Evolutionary conservation across 768 basidiomycete genomes (phyloP).

Genomic region (Terana coerulea): DNA sequence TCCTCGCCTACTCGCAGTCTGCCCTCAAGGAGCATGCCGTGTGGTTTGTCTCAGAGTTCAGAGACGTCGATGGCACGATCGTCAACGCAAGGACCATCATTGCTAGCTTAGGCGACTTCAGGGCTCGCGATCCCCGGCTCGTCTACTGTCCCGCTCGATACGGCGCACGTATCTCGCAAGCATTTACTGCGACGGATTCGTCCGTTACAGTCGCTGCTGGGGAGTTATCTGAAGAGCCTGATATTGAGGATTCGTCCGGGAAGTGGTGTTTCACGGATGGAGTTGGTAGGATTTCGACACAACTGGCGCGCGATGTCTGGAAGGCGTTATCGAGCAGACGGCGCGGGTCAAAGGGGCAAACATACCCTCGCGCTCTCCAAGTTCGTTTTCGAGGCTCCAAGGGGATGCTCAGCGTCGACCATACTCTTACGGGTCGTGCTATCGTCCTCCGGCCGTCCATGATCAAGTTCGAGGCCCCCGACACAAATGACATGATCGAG

Average conservation of each 20-base stretch:
- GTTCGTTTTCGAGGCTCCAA: slow-evolving; percentile 63
- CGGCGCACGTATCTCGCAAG: slow-evolving; percentile 70
- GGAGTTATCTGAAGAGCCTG: slow-evolving; percentile 41
- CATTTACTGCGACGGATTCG: slow-evolving; percentile 71
- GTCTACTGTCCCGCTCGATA: slow-evolving; percentile 63
- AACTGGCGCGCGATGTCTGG: slow-evolving; percentile 48
- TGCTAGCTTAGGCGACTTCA: slow-evolving; percentile 48
- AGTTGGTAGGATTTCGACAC: slow-evolving; percentile 57
- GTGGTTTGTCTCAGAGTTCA: slow-evolving; percentile 64
- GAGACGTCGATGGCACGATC: slow-evolving; percentile 20
- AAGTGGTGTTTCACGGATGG: slow-evolving; percentile 64
- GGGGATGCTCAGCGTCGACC: slow-evolving; percentile 61
- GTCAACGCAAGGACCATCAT: slow-evolving; percentile 50
- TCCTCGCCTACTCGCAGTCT: slow-evolving; percentile 72
- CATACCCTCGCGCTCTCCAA: slow-evolving; percentile 50
- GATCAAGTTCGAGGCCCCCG: slow-evolving; percentile 59
- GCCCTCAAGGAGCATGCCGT: slow-evolving; percentile 53
- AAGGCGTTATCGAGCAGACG: slow-evolving; percentile 35
- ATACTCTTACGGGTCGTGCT: slow-evolving; percentile 43
- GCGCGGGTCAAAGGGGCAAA: slow-evolving; percentile 22
- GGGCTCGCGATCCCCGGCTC: slow-evolving; percentile 36
- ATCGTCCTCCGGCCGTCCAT: slow-evolving; percentile 57
- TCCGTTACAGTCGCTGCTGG: slow-evolving; percentile 40
- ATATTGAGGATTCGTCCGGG: slow-evolving; percentile 35
- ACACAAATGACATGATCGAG: slow-evolving; percentile 44